These are phyloP conservation scores for Boletus rufocinnamomeus DNA, from an alignment of 768 basidiomycete species.

Conservation along the genomic window DNA sequence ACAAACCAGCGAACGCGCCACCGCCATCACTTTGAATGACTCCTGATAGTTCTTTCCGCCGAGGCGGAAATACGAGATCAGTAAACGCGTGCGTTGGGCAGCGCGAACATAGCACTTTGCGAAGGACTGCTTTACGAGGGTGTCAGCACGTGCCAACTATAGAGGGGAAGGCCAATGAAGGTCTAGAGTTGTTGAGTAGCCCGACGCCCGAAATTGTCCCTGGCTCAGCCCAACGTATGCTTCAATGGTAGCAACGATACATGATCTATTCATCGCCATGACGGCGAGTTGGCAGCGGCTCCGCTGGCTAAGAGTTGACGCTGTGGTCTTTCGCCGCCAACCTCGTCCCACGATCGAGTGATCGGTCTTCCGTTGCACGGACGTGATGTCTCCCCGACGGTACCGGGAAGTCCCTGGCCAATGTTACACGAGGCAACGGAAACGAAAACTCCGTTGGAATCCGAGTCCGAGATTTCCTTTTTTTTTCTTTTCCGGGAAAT, in stretches of 20 bases:
- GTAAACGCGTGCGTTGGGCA: neutral
- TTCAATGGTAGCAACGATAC: neutral
- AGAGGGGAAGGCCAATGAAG: no score
- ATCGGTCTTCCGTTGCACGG: neutral
- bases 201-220: neutral
- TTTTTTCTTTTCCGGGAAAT: neutral
- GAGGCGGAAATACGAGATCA: neutral
- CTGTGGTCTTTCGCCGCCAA: neutral
- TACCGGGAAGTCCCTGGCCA: neutral
- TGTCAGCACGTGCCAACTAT: neutral
- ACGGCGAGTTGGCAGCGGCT: neutral
- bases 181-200: no score
- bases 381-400: neutral
- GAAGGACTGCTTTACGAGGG: neutral
- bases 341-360: neutral
- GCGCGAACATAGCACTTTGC: neutral
- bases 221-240: neutral
- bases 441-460: neutral
- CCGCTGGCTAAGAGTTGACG: neutral
- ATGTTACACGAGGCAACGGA: neutral
- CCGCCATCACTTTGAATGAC: neutral
- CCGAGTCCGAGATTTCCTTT: neutral
- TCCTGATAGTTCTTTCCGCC: neutral
- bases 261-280: neutral
- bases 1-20: no score